Conservation (phyloP, 495 filamentous ascomycete species). For the Aspergillus asperescens region DNA sequence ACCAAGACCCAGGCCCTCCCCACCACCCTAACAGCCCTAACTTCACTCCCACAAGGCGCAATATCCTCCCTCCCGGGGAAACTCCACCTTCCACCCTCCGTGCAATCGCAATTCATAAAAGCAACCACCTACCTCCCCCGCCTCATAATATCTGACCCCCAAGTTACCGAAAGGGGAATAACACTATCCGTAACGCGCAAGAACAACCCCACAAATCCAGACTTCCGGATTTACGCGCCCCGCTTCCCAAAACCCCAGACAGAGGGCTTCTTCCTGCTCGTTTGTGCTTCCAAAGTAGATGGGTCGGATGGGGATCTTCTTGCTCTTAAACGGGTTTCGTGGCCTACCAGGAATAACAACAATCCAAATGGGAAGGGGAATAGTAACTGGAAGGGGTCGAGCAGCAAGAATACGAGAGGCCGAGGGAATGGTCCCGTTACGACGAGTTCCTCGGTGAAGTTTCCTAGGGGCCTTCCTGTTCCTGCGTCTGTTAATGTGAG, state of each 20-base stretch:
- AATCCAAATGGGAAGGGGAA: constrained; percentile 18
- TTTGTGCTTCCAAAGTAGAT: constrained; percentile 48
- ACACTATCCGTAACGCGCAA: constrained; percentile 58
- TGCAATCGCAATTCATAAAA: constrained; percentile 41
- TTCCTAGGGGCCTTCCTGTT: constrained; percentile 42
- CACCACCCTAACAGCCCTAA: constrained; percentile 19
- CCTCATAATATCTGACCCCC: constrained; percentile 46
- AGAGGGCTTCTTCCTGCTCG: constrained; percentile 85
- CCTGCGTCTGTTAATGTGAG: constrained; percentile 56
- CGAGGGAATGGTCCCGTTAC: constrained; percentile 14
- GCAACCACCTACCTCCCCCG: constrained; percentile 57
- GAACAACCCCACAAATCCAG: constrained; percentile 57
- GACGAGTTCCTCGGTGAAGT: constrained; percentile 49
- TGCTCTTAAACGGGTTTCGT: constrained; percentile 78
- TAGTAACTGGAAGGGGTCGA: constrained; percentile 10
- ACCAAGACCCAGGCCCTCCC: constrained; percentile 16
- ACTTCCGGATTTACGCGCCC: constrained; percentile 75
- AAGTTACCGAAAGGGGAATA: constrained; percentile 55
- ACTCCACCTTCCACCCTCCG: constrained; percentile 21
- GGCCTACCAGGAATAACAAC: constrained; percentile 45
- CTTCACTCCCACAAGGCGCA: constrained; percentile 18
- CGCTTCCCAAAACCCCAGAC: constrained; percentile 91
- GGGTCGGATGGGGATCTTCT: constrained; percentile 65
- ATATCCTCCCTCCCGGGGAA: constrained; percentile 27
- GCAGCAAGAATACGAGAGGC: constrained; percentile 22